A percentile compares a stretch with the other conserved stretches of the same genome.
Conservation (phyloP, 495 filamentous ascomycete species). For the Hamigera avellanea region DNA sequence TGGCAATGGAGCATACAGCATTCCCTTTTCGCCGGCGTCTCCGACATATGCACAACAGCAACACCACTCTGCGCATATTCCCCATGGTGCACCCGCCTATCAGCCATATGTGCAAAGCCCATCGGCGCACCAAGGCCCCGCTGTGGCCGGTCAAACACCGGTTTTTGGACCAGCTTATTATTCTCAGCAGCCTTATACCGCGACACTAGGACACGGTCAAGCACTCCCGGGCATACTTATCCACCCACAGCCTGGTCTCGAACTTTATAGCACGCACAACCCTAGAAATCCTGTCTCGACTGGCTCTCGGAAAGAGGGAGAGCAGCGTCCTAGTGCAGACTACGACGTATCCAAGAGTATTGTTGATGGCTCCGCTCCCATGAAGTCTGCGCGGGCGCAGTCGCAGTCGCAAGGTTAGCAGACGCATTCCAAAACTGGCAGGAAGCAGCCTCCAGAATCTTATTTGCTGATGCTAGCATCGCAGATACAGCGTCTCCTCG, state of each 20-base stretch:
- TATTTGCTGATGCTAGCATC: no score
- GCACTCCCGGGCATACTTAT: constrained; percentile 5
- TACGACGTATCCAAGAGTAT: constrained; percentile 34
- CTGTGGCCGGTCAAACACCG: constrained; percentile 12
- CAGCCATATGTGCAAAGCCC: constrained; percentile 15
- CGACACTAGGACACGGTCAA: constrained; percentile 9
- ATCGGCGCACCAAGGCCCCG: constrained; percentile 6
- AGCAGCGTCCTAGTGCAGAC: constrained; percentile 9
- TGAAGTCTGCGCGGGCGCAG: constrained; percentile 9
- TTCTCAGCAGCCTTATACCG: constrained; percentile 10
- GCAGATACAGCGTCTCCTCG: constrained; percentile 8
- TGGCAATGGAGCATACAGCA: constrained; percentile 16
- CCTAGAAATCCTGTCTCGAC: neutral
- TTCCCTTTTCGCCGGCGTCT: constrained; percentile 19
- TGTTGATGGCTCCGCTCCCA: constrained; percentile 31
- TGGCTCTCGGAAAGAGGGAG: constrained; percentile 9
- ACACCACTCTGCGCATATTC: constrained; percentile 10
- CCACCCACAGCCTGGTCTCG: constrained; percentile 1
- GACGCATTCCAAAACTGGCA: no score
- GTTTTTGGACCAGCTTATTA: constrained; percentile 19
- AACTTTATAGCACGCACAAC: constrained; percentile 1
- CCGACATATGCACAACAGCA: constrained; percentile 18
- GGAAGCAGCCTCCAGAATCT: no score
- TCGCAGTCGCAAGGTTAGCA: constrained; percentile 16
- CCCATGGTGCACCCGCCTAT: constrained; percentile 19